Evolutionary conservation across 2,329 filamentous ascomycete species (phyloP), one percentile per base, ranked within the genome.

Genomic region (Aureobasidium sp.): DNA sequence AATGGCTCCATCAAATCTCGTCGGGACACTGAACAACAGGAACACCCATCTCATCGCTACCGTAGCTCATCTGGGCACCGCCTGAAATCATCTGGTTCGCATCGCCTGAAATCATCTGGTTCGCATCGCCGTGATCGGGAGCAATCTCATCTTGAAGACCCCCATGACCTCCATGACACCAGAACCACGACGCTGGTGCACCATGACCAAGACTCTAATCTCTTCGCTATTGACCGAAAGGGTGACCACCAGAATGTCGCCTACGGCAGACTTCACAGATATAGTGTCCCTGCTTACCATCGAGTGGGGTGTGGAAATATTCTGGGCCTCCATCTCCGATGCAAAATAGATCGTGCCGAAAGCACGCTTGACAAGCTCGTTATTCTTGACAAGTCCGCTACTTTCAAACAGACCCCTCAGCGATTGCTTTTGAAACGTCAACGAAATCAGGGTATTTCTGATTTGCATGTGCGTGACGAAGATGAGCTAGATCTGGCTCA

Each of bases 231-330:
- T 60, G 95, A 98, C 77, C 88, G 83, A 48, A 90, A 89, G 73
- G 95, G 95, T 0, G 95, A 98, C 72, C 82, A 85, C 6, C 85
- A 94, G 55, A 94, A 96, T 69, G 77, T 91, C 51, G 86, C 86
- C 31, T 98, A 95, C 75, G 93, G 93, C 2, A 86, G 88, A 33
- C 85, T 92, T 45, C 90, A 97, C 75, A 88, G 88, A 42, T 92
- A 92, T 69, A 87, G 86, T 63, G 80, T 97, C 15, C 94, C 94
- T 0, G 72, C 79, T 3, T 98, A 97, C 74, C 85, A 85, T 67
- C 90, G 93, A 8, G 81, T 82, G 67, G 93, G 94, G 18, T 82
- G 83, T 64, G 94, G 94, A 3, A 85, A 84, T 66, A 82, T 98
- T 1, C 77, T 98, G 16, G 95, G 95, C 0, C 81, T 91, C 0